Evolutionary conservation across 2,329 filamentous ascomycete genomes (phyloP), one percentile per base, ranked within the genome.

Genomic region (Diplodia scrobiculata): DNA sequence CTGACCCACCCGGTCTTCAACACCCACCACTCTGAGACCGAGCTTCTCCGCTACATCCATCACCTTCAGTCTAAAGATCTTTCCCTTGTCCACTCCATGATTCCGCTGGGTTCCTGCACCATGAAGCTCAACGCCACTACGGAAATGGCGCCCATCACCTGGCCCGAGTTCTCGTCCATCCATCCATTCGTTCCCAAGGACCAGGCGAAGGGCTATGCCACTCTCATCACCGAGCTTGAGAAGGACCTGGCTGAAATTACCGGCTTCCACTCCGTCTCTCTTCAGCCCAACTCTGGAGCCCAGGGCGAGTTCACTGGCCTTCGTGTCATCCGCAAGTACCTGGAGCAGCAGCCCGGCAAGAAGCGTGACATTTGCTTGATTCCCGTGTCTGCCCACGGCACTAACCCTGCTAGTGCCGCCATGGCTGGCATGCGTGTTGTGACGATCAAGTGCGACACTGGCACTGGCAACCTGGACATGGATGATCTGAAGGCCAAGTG

Each of bases 111-210:
- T 21, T 97, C 94, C 1, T 98, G 94, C 83, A 98, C 94, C 14
- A 98, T 98, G 94, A 98, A 98, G 83, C 87, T 97, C 63, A 97
- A 97, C 77, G 91, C 90, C 50, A 95, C 93, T 2, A 91, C 91
- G 0, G 92, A 97, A 81, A 97, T 98, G 94, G 85, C 91, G 17
- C 90, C 93, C 7, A 84, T 97, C 65, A 91, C 91, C 0, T 89
- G 88, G 79, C 87, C 88, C 0, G 86, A 89, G 59, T 91, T 93
- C 73, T 85, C 90, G 50, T 87, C 89, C 68, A 83, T 96, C 38
- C 94, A 98, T 79, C 94, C 94, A 0, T 92, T 92, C 73, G 86
- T 88, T 45, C 89, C 90, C 0, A 73, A 80, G 0, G 80, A 86
- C 53, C 84, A 88, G 69, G 84, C 87, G 34, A 79, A 83, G 69